Evolutionary conservation across 129 eudicot species (phyloP).

Genomic region (Pittosporum tobira): DNA sequence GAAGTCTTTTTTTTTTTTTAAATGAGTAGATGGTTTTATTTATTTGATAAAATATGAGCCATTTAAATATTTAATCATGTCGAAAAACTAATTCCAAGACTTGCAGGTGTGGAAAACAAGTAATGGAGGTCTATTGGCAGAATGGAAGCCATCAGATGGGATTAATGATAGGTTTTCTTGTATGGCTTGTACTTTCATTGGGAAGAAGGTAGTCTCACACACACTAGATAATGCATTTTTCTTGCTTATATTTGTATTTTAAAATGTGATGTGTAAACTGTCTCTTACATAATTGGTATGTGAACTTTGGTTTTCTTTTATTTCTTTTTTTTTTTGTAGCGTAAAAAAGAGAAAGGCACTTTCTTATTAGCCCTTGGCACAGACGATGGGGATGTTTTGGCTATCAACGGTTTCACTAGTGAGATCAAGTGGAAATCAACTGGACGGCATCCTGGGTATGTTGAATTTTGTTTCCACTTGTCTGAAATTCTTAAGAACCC

Average conservation of each 20-base stretch:
- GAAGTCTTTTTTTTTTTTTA: too few species aligned
- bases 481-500: background rate
- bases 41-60: background rate
- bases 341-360: conserved; percentile 27
- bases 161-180: conserved; percentile 24
- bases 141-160: conserved; percentile 37
- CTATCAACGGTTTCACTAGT: conserved; percentile 25
- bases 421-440: conserved; percentile 39
- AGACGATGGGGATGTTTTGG: conserved; percentile 26
- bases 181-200: conserved; percentile 34
- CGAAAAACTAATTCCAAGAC: background rate
- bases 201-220: conserved; percentile 37
- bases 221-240: background rate
- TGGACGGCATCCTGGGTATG: conserved; percentile 42
- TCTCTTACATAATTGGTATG: background rate
- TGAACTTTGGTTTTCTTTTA: background rate
- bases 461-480: too few species aligned
- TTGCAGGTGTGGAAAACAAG: conserved; percentile 56
- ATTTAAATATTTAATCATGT: too few species aligned
- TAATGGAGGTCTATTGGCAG: conserved; percentile 36
- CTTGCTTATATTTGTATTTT: too few species aligned
- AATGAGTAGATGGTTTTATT: background rate
- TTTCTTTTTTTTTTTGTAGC: conserved; percentile 32
- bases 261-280: too few species aligned
- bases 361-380: conserved; percentile 53